Evolutionary conservation across 306 rosid genomes (phyloP), one percentile per base, ranked within the genome.

Genomic region (Rubus idaeus): DNA sequence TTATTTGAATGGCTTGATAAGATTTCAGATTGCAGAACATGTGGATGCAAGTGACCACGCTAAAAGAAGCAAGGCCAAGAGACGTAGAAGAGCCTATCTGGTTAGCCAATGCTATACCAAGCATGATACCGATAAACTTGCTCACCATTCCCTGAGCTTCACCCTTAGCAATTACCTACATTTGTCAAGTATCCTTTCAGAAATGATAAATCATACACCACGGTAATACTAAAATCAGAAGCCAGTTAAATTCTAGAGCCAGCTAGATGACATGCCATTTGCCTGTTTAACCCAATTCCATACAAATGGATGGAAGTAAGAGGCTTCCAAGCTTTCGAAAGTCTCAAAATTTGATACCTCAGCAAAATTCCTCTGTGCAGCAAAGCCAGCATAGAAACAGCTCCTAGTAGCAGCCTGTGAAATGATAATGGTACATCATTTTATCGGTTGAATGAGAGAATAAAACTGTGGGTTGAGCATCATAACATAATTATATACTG

Each of bases 141-240:
- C 98, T 94, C 67, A 88, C 95, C 98, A 94, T 94, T 88, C 98
- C 97, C 81, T 91, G 97, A 75, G 96, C 98, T 86, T 94, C 98
- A 74, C 98, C 98, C 80, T 94, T 94, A 46, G 98, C 98, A 88
- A 94, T 94, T 75, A 94, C 97, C 98, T 94, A 80, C 75, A 83
- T 9, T 76, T 76, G 23, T 77, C 69, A 35, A 80, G 23, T 71
- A 57, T 58, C 77, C n/a, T 66, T 78, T 79, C 68, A 81, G 50
- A 74, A 52, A 60, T 26, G n/a, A 52, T 40, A 64, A 41, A 10
- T 51, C 71, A 42, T 41, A 76, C 3, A 20, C 35, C 16, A 42
- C 44, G 17, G 51, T 18, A 21, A 30, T 30, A 30, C 35, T 30
- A 30, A 41, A 53, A 55, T 47, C 50, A 26, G 39, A 57, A 35